These are phyloP conservation scores for California macrophylla DNA, from an alignment of 441 rosid genomes.

Conservation along the genomic window DNA sequence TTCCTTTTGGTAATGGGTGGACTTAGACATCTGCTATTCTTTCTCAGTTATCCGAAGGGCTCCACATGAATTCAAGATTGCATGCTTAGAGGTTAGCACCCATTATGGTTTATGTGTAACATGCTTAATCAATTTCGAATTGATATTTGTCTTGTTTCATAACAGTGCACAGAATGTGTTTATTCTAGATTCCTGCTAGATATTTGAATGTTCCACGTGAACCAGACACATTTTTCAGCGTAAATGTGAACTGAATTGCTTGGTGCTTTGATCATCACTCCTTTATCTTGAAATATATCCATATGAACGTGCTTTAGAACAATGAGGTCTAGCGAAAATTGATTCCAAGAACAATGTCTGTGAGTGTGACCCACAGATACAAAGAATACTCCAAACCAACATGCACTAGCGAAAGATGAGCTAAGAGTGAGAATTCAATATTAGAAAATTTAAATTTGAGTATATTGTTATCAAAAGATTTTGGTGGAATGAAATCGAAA, in stretches of 20 bases:
- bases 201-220: background rate
- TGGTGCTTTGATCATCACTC: background rate
- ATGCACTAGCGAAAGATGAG: too few species aligned
- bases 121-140: constrained; percentile 3
- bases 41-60: constrained; percentile 85
- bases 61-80: constrained; percentile 97
- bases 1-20: constrained; percentile 9
- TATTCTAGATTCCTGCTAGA: background rate
- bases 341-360: too few species aligned
- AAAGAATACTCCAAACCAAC: too few species aligned
- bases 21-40: constrained; percentile 15
- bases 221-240: background rate
- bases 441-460: too few species aligned
- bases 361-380: too few species aligned
- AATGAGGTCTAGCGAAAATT: too few species aligned
- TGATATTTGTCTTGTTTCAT: constrained; percentile 9
- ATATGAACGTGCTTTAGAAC: too few species aligned
- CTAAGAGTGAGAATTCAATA: too few species aligned
- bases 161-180: background rate
- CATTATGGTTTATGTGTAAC: background rate
- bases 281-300: too few species aligned
- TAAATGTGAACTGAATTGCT: background rate
- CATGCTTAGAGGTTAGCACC: constrained; percentile 84
- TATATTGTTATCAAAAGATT: too few species aligned
- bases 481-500: too few species aligned